Evolutionary conservation across 2,329 filamentous ascomycete species (phyloP), one percentile per base, ranked within the genome.

Genomic region (Nannizziopsis barbatae): DNA sequence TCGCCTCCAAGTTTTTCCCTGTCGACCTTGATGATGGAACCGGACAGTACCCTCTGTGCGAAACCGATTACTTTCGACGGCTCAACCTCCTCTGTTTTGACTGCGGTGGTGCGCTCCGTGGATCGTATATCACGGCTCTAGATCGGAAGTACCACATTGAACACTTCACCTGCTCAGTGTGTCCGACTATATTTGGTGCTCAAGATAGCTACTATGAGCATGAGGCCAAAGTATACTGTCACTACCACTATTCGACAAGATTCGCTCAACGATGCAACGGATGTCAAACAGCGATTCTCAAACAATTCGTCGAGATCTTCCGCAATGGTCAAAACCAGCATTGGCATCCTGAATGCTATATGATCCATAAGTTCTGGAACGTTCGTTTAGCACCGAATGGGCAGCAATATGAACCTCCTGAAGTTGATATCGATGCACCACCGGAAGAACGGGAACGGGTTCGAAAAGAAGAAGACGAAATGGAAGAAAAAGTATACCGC

Each of bases 331-430:
- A 95, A 64, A 95, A 96, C 62, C 92, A 98, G 62, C 92, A 98
- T 65, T 98, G 92, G 92, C 92, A 98, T 63, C 92, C 92, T 1
- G 92, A 98, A 68, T 98, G 92, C 67, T 98, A 98, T 68, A 98
- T 98, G 92, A 98, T 98, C 54, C 92, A 98, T 71, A 98, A 98
- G 62, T 98, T 96, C 68, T 98, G 92, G 92, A 98, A 96, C 63
- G 92, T 98, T 51, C 82, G 92, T 45, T 73, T 98, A 33, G 80
- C 81, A 9, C 75, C 80, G 20, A 73, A 77, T 9, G 74, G 75
- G 36, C 74, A 80, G 50, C 62, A 67, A 9, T 61, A 72, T 32
- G 69, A 74, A 49, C 67, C 58, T 14, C 63, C 65, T 3, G 63
- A 68, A 45, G 57, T 66, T 9, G 73, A 77, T 45, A 67, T 69